These are phyloP conservation scores for Cnidoscolus chayamansa DNA, from an alignment of 441 rosid genomes.

Conservation along the genomic window DNA sequence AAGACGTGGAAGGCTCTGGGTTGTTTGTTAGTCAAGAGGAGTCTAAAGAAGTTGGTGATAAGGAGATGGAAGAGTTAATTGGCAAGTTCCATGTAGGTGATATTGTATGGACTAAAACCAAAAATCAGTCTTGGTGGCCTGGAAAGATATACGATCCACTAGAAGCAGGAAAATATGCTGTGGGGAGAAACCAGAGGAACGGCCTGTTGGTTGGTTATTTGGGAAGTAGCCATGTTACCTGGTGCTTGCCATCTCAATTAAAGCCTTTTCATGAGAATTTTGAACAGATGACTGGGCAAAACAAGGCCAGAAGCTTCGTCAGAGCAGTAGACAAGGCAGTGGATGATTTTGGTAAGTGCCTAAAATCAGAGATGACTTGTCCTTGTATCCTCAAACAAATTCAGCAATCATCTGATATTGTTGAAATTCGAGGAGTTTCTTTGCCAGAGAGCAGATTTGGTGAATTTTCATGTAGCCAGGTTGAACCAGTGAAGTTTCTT, in stretches of 20 bases:
- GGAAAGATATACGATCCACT: conserved; percentile 59
- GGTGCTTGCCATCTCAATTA: conserved; percentile 56
- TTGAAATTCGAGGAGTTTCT: conserved; percentile 18
- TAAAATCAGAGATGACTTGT: conserved; percentile 57
- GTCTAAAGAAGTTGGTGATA: conserved; percentile 23
- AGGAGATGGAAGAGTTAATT: conserved; percentile 19
- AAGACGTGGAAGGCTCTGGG: conserved; percentile 24
- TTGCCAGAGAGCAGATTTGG: conserved; percentile 36
- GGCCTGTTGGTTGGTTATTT: conserved; percentile 47
- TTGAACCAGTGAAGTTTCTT: conserved; percentile 56
- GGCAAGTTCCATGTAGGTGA: conserved; percentile 50
- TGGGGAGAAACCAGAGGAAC: conserved; percentile 29
- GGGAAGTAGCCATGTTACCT: conserved; percentile 45
- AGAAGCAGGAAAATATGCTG: conserved; percentile 30
- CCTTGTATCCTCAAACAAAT: conserved; percentile 36
- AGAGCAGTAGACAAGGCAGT: conserved; percentile 63
- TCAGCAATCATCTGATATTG: conserved; percentile 19
- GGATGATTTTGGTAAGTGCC: conserved; percentile 50
- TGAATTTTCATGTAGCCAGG: conserved; percentile 38
- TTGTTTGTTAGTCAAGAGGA: conserved; percentile 19
- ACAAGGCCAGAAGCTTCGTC: conserved; percentile 45
- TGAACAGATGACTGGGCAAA: conserved; percentile 39
- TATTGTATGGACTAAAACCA: conserved; percentile 69
- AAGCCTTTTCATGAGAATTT: conserved; percentile 64
- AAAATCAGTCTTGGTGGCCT: conserved; percentile 78